These are phyloP conservation scores for Rubia peregrina DNA, from an alignment of 305 asterid species.

Conservation along the genomic window DNA sequence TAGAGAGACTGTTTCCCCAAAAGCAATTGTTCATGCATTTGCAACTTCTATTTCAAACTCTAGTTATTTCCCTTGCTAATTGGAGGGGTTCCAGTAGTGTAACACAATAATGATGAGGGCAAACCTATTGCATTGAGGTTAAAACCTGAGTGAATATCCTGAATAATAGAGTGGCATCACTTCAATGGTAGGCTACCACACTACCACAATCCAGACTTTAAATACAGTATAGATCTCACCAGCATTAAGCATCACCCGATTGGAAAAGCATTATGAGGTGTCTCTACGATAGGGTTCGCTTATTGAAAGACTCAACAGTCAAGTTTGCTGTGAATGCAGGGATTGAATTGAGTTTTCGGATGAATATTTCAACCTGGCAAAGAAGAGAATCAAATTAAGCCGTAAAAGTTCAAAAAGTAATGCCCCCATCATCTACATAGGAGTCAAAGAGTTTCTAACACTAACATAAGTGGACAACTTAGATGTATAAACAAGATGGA, in stretches of 20 bases:
- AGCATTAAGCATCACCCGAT: slow-evolving; percentile 4
- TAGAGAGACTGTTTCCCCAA: background rate
- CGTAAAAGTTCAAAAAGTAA: background rate
- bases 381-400: background rate
- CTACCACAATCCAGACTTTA: background rate
- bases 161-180: background rate
- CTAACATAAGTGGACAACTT: background rate
- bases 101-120: background rate
- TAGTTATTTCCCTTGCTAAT: background rate
- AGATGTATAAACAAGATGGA: background rate
- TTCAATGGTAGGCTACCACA: background rate
- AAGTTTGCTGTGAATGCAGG: slow-evolving; percentile 88
- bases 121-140: slow-evolving; percentile 2
- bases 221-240: background rate
- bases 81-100: background rate
- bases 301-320: slow-evolving; percentile 84
- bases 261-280: slow-evolving; percentile 7
- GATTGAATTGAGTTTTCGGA: slow-evolving; percentile 78
- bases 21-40: background rate
- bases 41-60: slow-evolving; percentile 5
- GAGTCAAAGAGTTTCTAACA: background rate
- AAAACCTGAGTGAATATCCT: background rate
- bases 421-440: background rate
- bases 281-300: slow-evolving; percentile 69
- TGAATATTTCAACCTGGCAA: slow-evolving; percentile 79